Evolutionary conservation across 106 monocot genomes (phyloP), one percentile per base, ranked within the genome.

Genomic region (Ottelia alismoides): DNA sequence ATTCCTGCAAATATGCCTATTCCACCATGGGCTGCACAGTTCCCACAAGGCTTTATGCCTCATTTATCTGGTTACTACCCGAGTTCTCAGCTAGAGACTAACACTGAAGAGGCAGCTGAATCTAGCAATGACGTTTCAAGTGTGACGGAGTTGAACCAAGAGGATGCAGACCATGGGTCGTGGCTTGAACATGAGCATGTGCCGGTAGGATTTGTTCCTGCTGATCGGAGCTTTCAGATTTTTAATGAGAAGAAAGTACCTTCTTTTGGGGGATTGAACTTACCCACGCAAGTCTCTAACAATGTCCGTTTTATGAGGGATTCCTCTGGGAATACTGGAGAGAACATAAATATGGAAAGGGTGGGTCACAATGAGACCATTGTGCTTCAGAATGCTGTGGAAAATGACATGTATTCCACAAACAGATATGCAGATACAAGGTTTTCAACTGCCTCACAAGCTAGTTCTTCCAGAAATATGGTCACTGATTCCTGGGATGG

Each of bases 1-100:
- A 29, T 64, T 35, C 71, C 82, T 6, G 30, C 56, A 25, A 88
- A 69, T 66, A 43, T 78, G 24, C 56, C 82, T 44, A 70, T 70
- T 5, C 62, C 67, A 12, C 57, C 70, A 2, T 80, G 83, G 73
- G 73, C 51, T 35, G 47, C 84, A 52, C 83, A 80, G 45, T 72
- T 84, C 45, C 52, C 73, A 20, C 88, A 65, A 56, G 89, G 72
- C 31, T 52, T 72, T 65, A 52, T 70, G 69, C 43, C 84, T 57
- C 76, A 53, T 3, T 6, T 74, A 26, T 20, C 79, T 28, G 74
- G 70, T 11, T 79, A 69, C 65, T 58, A 58, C 44, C 69, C 53
- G 44, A 49, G 25, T 47, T 22, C 55, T 46, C 57, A n/a, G n/a
- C 50, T 66, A 30, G 57, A 21, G 27, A 52, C 74, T 30, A 80